Evolutionary conservation across 202 grass and related monocot species (phyloP), one percentile per base, ranked within the genome.

Genomic region (Zizania palustris): DNA sequence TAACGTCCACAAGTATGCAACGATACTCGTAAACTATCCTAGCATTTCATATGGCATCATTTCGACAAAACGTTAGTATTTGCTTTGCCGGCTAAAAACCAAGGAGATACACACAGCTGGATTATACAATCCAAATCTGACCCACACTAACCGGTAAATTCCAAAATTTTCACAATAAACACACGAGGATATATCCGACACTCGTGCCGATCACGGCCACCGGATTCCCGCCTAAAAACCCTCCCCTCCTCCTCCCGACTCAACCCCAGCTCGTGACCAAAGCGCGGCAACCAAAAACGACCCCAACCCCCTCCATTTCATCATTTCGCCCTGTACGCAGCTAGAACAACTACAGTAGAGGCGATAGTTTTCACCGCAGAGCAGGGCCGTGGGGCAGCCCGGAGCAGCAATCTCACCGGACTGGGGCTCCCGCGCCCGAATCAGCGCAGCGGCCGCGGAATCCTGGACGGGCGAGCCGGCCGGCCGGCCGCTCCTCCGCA

Each of bases 391-490:
- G 15, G 12, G 9, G 36, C 1, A 40, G 33, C 13, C 34, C 22
- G n/a, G 8, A 4, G 9, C 28, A 18, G 58, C 16, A 40, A 57
- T 12, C 62, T 79, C 80, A 87, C 85, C 75, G 49, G 75, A 63
- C 33, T 53, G 69, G 69, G 45, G 69, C 55, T 65, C 79, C 67
- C 34, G 67, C 18, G 85, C 59, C 73, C 67, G 55, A 83, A 87
- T 79, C 85, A 74, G 76, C 62, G 80, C 16, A 13, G 68, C 58
- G 21, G 85, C 71, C n/a, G 80, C 55, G 80, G 81, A 83, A 83
- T 87, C 85, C 80, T 83, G 85, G 70, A 63, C 54, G 78, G 57
- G 39, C 64, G 20, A 22, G 46, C 41, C 45, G 37, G 46, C 41
- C 45, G 16, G 15, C 49, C 49, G 49, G 7, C 50, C 50, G 50